Conservation (phyloP, 257 asterid species). For the Solanum ahanhuiri region DNA sequence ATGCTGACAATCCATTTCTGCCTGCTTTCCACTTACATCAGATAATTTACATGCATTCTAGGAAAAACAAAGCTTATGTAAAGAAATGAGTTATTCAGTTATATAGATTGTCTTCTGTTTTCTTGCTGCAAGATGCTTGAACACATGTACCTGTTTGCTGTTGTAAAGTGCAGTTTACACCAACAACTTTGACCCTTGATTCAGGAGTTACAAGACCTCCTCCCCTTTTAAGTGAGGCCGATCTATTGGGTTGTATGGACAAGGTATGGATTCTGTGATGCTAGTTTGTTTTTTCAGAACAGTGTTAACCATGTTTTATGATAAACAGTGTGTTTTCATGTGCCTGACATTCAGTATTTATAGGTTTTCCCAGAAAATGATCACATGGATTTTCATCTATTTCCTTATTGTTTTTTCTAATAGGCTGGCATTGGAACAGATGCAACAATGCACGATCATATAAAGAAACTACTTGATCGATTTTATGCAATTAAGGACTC, state of each 20-base stretch:
- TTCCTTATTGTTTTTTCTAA: neutral
- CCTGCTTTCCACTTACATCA: neutral
- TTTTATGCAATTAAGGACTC: conserved; percentile 80
- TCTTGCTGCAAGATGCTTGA: conserved; percentile 1
- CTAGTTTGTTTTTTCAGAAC: neutral
- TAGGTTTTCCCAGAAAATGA: neutral
- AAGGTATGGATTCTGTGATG: conserved; percentile 38
- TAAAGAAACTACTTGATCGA: conserved; percentile 95
- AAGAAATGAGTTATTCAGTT: neutral
- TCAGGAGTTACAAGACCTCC: conserved; percentile 98
- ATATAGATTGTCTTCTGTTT: neutral
- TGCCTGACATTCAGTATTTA: neutral
- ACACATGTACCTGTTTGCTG: neutral
- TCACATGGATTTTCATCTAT: conserved; percentile 1
- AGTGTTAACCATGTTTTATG: neutral
- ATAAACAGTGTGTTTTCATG: conserved; percentile 1
- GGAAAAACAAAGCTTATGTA: neutral
- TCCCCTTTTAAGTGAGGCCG: conserved; percentile 93
- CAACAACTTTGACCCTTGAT: conserved; percentile 79
- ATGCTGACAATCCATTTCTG: neutral
- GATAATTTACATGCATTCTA: neutral
- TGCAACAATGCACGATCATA: conserved; percentile 99
- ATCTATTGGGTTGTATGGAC: conserved; percentile 92
- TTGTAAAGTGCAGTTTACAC: conserved; percentile 57
- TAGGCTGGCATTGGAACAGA: conserved; percentile 97